Conservation (phyloP, 441 rosid genomes). For the Omphalea diandra region DNA sequence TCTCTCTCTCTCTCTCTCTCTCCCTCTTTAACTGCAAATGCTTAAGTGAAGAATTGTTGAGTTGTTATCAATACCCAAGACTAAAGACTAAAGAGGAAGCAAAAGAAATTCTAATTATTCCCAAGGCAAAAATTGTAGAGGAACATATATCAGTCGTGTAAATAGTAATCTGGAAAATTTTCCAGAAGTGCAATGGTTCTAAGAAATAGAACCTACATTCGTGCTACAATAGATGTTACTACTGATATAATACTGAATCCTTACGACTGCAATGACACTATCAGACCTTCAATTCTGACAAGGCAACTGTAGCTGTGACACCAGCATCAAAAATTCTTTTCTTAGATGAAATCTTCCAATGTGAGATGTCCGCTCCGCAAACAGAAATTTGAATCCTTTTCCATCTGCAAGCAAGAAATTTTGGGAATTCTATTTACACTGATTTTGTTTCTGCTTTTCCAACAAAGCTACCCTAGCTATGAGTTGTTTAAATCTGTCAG, state of each 20-base stretch:
- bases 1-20: too few species aligned
- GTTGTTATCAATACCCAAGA: too few species aligned
- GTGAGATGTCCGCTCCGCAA: conserved; percentile 6
- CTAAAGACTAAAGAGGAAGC: too few species aligned
- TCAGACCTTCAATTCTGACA: conserved; percentile 15
- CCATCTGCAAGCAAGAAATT: conserved; percentile 18
- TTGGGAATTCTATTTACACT: conserved; percentile 64
- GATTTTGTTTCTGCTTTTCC: conserved; percentile 48
- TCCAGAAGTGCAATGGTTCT: background rate
- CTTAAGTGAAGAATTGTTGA: too few species aligned
- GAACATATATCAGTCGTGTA: background rate
- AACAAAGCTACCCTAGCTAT: conserved; percentile 45
- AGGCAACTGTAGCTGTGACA: conserved; percentile 17
- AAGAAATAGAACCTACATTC: conserved; percentile 4
- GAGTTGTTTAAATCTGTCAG: conserved; percentile 59
- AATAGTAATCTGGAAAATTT: background rate
- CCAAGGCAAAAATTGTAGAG: background rate
- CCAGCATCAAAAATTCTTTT: conserved; percentile 11
- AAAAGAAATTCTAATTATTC: conserved; percentile 16
- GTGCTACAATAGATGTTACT: conserved; percentile 16
- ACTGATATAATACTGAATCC: conserved; percentile 2
- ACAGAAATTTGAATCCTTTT: conserved; percentile 14
- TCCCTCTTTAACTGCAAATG: too few species aligned
- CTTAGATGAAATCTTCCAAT: conserved; percentile 12
- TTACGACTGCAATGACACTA: conserved; percentile 15